phyloP scores from a whole-genome alignment of 768 basidiomycete genomes.

The Cystobasidium ongulense region DNA sequence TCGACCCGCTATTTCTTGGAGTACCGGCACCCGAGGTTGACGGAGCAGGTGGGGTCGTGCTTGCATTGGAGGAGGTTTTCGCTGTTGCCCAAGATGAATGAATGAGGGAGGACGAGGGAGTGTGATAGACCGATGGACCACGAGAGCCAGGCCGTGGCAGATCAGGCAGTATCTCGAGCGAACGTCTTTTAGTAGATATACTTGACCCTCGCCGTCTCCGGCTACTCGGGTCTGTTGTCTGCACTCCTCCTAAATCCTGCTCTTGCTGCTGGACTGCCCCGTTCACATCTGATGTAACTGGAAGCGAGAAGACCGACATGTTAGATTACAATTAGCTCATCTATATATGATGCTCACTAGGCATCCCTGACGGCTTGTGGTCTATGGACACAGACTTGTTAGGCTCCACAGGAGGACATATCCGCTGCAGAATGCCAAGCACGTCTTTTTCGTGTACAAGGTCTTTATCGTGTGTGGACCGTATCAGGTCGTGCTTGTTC shows the following conservation, averaged over 20 bases:
- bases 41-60: not conserved
- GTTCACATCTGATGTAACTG: not conserved
- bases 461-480: not conserved
- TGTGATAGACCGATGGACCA: conserved; percentile 21
- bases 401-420: conserved; percentile 16
- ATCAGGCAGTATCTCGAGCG: conserved; percentile 21
- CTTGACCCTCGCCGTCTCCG: conserved; percentile 1
- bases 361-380: conserved; percentile 1
- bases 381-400: not conserved
- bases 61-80: not conserved
- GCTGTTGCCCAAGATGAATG: conserved; percentile 14
- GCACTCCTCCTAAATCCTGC: not conserved
- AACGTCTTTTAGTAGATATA: conserved; percentile 12
- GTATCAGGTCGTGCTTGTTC: conserved; percentile 29
- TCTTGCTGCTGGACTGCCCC: conserved; percentile 1
- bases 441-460: conserved; percentile 20
- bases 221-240: not conserved
- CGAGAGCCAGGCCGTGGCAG: not conserved
- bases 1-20: not conserved
- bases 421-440: not conserved
- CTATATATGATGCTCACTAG: not conserved
- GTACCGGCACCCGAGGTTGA: not conserved
- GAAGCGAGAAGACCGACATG: not conserved
- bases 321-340: not conserved
- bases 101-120: conserved; percentile 1